Evolutionary conservation across 257 asterid species (phyloP), one percentile per base, ranked within the genome.

Genomic region (Jacaranda mimosifolia): DNA sequence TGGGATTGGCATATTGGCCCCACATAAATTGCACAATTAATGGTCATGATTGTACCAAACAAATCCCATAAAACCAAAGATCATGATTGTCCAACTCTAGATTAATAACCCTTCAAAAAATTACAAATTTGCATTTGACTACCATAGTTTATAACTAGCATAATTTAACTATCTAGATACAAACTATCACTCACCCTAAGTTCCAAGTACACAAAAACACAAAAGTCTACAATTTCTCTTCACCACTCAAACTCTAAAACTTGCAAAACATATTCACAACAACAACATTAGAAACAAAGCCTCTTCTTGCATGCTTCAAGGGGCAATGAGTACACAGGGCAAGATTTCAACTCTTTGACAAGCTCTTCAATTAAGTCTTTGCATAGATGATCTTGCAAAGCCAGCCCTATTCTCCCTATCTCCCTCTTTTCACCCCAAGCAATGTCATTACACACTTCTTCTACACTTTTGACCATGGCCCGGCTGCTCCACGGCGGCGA

Each of bases 361-460:
- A 87, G 52, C 69, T 93, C 98, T 64, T 91, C 92, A 73, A 93
- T 85, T 89, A 93, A 78, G 45, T 91, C 96, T 80, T 74, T 86
- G 72, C 88, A 93, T 8, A 93, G 80, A 7, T 85, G 59, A 75
- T 93, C 95, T 73, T 91, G 94, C 85, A 93, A 80, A 5, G 72
- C 87, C 67, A 90, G 4, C 74, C 91, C 94, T 78, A 93, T 89
- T 76, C 78, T 93, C 66, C 86, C 86, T 2, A 74, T 59, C 79
- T 93, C 98, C 75, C 96, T 89, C 82, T 82, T 85, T 63, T 91
- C 90, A 3, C 98, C 98, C 91, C 96, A 90, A 0, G 80, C 90
- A 7, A 88, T 79, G 79, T 93, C 97, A 0, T 52, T 80, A 63
- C 97, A 93, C 83, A 89, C 98, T 86, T 93, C 92, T 26, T 90